Evolutionary conservation across 768 basidiomycete genomes (phyloP), one percentile per base, ranked within the genome.

Genomic region (Lactarius tabidus): DNA sequence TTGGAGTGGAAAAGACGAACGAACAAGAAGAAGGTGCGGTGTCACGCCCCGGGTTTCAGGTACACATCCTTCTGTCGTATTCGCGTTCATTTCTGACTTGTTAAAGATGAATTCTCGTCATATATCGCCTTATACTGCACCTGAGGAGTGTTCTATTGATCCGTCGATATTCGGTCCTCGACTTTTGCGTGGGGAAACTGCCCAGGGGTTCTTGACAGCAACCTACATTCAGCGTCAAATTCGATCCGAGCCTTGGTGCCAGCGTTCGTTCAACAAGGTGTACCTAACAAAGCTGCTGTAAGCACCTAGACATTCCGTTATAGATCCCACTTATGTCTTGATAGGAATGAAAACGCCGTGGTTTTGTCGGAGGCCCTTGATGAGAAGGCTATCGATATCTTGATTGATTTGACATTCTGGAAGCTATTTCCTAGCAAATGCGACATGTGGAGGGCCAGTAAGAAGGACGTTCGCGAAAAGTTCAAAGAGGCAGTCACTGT

Each of bases 21-120:
- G 82, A 85, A 55, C 81, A 85, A 66, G 83, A 84, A 60, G 85
- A 85, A 68, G 75, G 76, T 6, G 82, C 84, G 2, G 70, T 72
- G 1, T 70, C 74, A 9, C 75, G 76, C 18, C 73, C 75, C 5
- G 84, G 84, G 0, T 85, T 85, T 69, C 74, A 72, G 68, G 85
- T 84, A 70, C 74, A 56, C 18, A 48, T 6, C 17, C 28, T 36
- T 23, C 6, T 17, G 2, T n/a, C 17, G 18, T 20, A 12, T 33
- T n/a, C 23, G 23, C 31, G 4, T 28, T 33, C 33, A 33, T 18
- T 41, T 18, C 20, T 61, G 29, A 48, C 29, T 6, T 9, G 6
- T 18, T 7, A 26, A 39, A 61, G 60, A 48, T 61, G 51, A 20
- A 17, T 17, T 67, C 52, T 1, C 26, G 29, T 12, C 33, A 33